phyloP scores from a whole-genome alignment of 495 filamentous ascomycete genomes.

The Chaetomium cochliodes region DNA sequence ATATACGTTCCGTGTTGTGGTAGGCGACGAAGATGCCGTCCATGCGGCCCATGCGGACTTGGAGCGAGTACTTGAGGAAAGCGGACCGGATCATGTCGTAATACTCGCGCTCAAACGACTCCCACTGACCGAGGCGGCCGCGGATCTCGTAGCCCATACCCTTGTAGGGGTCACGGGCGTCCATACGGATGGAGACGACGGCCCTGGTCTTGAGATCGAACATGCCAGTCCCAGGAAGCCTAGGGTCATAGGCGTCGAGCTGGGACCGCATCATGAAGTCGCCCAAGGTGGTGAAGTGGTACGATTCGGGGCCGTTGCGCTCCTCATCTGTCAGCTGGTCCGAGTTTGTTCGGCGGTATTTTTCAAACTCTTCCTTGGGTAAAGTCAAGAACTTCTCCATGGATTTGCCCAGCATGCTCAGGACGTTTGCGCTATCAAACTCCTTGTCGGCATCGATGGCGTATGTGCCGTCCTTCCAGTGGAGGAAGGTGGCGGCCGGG shows the following conservation, averaged over 20 bases:
- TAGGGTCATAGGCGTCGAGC: slow-evolving; percentile 83
- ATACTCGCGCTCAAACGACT: slow-evolving; percentile 93
- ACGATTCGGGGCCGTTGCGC: slow-evolving; percentile 66
- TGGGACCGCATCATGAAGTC: slow-evolving; percentile 96
- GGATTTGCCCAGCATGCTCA: slow-evolving; percentile 87
- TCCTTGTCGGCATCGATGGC: slow-evolving; percentile 99
- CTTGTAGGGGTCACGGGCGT: slow-evolving; percentile 65
- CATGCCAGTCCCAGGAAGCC: slow-evolving; percentile 88
- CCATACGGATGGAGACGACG: slow-evolving; percentile 87
- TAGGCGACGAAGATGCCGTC: slow-evolving; percentile 98
- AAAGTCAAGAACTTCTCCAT: slow-evolving; percentile 96
- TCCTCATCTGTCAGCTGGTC: slow-evolving; percentile 65
- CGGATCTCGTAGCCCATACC: slow-evolving; percentile 87
- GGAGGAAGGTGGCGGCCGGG: slow-evolving; percentile 79
- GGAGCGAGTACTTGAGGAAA: slow-evolving; percentile 94
- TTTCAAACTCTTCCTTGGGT: slow-evolving; percentile 75
- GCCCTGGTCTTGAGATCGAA: slow-evolving; percentile 97
- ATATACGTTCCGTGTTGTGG: slow-evolving; percentile 92
- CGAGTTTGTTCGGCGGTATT: slow-evolving; percentile 66
- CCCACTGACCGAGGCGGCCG: slow-evolving; percentile 66
- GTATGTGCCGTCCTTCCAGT: slow-evolving; percentile 80
- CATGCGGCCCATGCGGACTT: slow-evolving; percentile 96
- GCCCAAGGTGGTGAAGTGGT: slow-evolving; percentile 83
- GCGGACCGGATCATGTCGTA: slow-evolving; percentile 94
- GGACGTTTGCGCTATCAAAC: slow-evolving; percentile 77